Evolutionary conservation across 2,329 filamentous ascomycete genomes (phyloP).

Genomic region (Aspergillus pseudotamarii): DNA sequence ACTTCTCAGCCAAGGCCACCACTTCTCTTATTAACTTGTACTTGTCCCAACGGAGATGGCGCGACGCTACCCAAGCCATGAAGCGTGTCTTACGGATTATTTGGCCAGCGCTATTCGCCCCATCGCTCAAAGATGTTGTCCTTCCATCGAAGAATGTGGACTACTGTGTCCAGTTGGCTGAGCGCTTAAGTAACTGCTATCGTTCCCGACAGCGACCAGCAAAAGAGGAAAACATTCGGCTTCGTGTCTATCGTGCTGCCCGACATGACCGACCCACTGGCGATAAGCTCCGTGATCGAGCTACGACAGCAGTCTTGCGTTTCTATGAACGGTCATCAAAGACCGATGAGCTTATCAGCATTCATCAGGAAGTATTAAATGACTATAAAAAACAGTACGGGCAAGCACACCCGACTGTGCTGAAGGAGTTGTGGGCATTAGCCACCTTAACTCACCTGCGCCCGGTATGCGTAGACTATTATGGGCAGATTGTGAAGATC

Average conservation of each 20-base stretch:
- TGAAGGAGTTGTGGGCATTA: slow-evolving; percentile 40
- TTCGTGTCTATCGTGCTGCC: slow-evolving; percentile 40
- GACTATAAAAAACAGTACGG: slow-evolving; percentile 42
- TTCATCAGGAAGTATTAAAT: slow-evolving; percentile 43
- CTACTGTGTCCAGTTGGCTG: slow-evolving; percentile 51
- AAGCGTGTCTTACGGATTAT: slow-evolving; percentile 48
- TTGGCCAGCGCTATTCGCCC: slow-evolving; percentile 52
- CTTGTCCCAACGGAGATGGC: slow-evolving; percentile 51
- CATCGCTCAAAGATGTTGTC: slow-evolving; percentile 48
- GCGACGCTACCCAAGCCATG: slow-evolving; percentile 50
- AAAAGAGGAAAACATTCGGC: slow-evolving; percentile 42
- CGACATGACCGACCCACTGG: slow-evolving; percentile 31
- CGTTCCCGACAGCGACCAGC: slow-evolving; percentile 36
- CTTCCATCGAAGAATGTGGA: slow-evolving; percentile 48
- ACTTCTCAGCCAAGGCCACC: slow-evolving; percentile 45
- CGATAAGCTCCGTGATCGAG: slow-evolving; percentile 33
- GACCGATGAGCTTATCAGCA: slow-evolving; percentile 39
- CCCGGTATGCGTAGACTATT: slow-evolving; percentile 43
- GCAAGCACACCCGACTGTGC: slow-evolving; percentile 36
- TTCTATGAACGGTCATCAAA: slow-evolving; percentile 35
- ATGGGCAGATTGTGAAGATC: slow-evolving; percentile 39
- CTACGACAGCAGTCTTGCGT: slow-evolving; percentile 32
- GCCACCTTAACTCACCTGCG: slow-evolving; percentile 41
- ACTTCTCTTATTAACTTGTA: slow-evolving; percentile 46
- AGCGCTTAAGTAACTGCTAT: slow-evolving; percentile 52